Evolutionary conservation across 2,329 filamentous ascomycete genomes (phyloP).

Genomic region (Paecilomyces formosus): DNA sequence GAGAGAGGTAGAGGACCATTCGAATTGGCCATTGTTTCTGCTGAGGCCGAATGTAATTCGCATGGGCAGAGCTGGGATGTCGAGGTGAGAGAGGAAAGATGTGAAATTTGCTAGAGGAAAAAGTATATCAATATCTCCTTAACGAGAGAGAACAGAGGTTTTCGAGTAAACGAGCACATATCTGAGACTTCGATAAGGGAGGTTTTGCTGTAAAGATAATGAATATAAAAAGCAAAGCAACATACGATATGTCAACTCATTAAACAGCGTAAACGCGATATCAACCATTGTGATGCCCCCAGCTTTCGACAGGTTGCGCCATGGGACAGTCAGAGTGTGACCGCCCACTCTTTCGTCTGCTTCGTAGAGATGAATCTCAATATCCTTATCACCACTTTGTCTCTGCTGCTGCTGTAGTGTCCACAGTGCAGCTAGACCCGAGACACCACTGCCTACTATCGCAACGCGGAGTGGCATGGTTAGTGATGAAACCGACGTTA

Average conservation of each 20-base stretch:
- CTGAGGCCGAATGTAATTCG: neutral
- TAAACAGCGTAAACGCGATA: neutral
- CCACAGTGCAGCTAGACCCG: neutral
- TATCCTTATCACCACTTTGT: neutral
- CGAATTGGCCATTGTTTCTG: neutral
- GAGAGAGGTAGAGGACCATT: neutral
- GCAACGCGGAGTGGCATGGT: neutral
- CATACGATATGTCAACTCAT: neutral
- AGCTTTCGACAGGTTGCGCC: neutral
- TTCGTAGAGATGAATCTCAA: neutral
- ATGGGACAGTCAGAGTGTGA: neutral
- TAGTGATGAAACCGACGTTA: neutral
- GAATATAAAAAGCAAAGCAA: neutral
- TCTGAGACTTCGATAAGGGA: no score
- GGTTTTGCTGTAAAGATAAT: neutral
- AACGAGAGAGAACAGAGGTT: no score
- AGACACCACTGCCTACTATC: neutral
- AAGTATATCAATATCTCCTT: no score
- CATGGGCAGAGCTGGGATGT: neutral
- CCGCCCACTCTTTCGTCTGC: neutral
- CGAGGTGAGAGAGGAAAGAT: neutral
- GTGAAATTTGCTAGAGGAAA: neutral
- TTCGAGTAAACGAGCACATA: no score
- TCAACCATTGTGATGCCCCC: neutral
- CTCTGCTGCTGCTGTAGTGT: neutral